Evolutionary conservation across 1,284 basidiomycete genomes (phyloP), one percentile per base, ranked within the genome.

Genomic region (Ustilago curta): DNA sequence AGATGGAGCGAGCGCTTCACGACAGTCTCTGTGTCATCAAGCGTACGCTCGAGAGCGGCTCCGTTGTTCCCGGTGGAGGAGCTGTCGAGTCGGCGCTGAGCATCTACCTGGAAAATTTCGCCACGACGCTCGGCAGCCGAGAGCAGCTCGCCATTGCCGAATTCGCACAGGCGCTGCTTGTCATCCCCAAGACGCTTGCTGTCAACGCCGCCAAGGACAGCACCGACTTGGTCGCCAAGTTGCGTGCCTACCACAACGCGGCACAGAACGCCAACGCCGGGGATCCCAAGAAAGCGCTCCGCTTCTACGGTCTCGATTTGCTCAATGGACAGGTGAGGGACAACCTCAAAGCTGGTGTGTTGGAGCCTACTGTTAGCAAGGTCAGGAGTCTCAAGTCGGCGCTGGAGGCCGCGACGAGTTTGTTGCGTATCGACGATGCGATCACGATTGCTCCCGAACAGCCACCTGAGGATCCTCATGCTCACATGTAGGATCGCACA

Each of bases 121-220:
- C 97, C 2, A 97, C 94, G 8, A 99, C 95, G 21, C 87, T 77
- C 59, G 96, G 96, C 47, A 98, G 95, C 32, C 89, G 97, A 80
- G 97, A 99, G 87, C 97, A 99, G 86, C 89, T 99, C 49, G 97
- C 97, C 29, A 98, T 99, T 80, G 97, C 96, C 39, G 97, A 99
- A 86, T 99, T 99, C 85, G 96, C 97, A 37, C 89, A 90, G 77
- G 93, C 97, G 4, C 89, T 99, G 56, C 88, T 99, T 43, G 90
- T 95, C 19, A 99, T 99, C 79, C 70, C 96, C 67, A 99, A 99
- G 88, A 95, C 92, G 23, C 91, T 99, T 23, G 92, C 97, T 2
- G 93, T 98, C 70, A 99, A 99, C 85, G 97, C 97, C 35, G 97
- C 95, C 43, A 98, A 99, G 86, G 97, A 99, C 86, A 95, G 95